Evolutionary conservation across 495 filamentous ascomycete species (phyloP).

Genomic region (Pyronema omphalodes): DNA sequence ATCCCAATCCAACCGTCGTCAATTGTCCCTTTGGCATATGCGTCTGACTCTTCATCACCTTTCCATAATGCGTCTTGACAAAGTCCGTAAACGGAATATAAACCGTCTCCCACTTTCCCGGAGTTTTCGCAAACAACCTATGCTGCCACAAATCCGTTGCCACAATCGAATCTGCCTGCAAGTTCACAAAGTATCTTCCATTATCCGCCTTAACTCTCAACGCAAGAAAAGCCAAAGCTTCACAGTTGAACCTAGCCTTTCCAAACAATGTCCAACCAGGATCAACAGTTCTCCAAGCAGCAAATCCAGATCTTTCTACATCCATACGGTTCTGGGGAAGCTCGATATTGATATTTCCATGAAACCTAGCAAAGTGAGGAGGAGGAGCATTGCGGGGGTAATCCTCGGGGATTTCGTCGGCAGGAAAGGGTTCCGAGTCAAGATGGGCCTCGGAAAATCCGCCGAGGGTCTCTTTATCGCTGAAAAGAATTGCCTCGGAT

Average conservation of each 20-base stretch:
- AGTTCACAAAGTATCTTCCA: slow-evolving; percentile 78
- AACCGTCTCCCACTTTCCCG: slow-evolving; percentile 84
- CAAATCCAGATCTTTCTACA: slow-evolving; percentile 60
- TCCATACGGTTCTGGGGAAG: slow-evolving; percentile 56
- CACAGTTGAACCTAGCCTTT: slow-evolving; percentile 65
- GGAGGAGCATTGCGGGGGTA: slow-evolving; percentile 26
- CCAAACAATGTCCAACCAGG: slow-evolving; percentile 53
- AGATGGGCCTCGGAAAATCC: slow-evolving; percentile 60
- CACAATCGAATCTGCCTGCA: slow-evolving; percentile 84
- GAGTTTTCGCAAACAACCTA: slow-evolving; percentile 59
- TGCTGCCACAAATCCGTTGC: slow-evolving; percentile 93
- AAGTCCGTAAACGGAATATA: slow-evolving; percentile 72
- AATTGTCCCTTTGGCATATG: slow-evolving; percentile 73
- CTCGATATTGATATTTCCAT: slow-evolving; percentile 71
- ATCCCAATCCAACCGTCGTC: slow-evolving; percentile 62
- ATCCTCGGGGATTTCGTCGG: slow-evolving; percentile 4
- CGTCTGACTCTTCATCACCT: slow-evolving; percentile 76
- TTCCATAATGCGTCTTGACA: slow-evolving; percentile 80
- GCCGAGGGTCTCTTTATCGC: slow-evolving; percentile 58
- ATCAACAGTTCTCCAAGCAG: slow-evolving; percentile 63
- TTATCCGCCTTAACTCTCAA: slow-evolving; percentile 85
- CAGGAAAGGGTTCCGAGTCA: slow-evolving; percentile 38
- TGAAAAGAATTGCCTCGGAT: slow-evolving; percentile 48
- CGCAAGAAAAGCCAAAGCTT: slow-evolving; percentile 71
- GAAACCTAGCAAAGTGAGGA: slow-evolving; percentile 51